phyloP scores from a whole-genome alignment of 2,329 filamentous ascomycete species.

The Rasamsonia emersonii region DNA sequence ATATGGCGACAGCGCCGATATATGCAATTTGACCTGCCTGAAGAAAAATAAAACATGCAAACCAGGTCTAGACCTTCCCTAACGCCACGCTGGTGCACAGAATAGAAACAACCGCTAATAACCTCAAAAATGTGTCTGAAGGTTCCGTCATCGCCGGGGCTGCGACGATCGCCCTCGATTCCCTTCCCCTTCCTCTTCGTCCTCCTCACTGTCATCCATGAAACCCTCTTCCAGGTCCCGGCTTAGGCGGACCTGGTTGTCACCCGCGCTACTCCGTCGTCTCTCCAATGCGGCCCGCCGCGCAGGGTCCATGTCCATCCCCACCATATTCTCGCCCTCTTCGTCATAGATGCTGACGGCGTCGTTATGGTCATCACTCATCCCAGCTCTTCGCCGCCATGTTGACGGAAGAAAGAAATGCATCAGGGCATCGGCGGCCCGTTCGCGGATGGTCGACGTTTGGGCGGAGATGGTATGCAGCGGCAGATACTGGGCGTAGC shows the following conservation, averaged over 20 bases:
- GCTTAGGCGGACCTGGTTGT: conserved; percentile 53
- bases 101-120: too few species aligned
- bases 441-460: conserved; percentile 48
- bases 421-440: conserved; percentile 33
- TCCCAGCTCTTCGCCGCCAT: conserved; percentile 37
- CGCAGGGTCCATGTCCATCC: conserved; percentile 45
- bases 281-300: conserved; percentile 36
- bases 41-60: too few species aligned
- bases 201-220: conserved; percentile 63
- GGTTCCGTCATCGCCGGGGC: too few species aligned
- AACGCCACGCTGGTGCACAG: too few species aligned
- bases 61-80: too few species aligned
- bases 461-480: conserved; percentile 45
- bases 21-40: too few species aligned
- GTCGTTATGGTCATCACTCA: conserved; percentile 38
- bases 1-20: too few species aligned
- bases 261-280: conserved; percentile 34
- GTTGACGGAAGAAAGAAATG: conserved; percentile 36
- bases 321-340: conserved; percentile 47
- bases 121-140: too few species aligned
- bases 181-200: conserved; percentile 26
- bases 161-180: not conserved
- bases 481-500: conserved; percentile 67
- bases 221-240: conserved; percentile 72
- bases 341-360: conserved; percentile 57